These are phyloP conservation scores for Colletotrichum filicis DNA, from an alignment of 2,329 filamentous ascomycete genomes.

Conservation along the genomic window DNA sequence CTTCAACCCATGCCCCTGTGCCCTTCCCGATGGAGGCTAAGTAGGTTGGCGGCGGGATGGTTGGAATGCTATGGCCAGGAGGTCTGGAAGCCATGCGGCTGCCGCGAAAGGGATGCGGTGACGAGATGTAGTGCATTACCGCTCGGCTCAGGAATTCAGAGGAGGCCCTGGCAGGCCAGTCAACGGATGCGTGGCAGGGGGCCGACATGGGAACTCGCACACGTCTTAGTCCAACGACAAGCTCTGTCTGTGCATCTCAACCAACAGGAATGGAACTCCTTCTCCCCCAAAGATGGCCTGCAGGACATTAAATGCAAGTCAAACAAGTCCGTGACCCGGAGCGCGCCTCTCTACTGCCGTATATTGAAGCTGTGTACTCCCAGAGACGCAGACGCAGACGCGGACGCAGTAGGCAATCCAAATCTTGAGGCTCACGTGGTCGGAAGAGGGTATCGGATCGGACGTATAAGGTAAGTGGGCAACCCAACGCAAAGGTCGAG, in stretches of 20 bases:
- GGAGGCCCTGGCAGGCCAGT: slow-evolving; percentile 14
- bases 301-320: slow-evolving; percentile 32
- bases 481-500: slow-evolving; percentile 24
- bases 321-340: slow-evolving; percentile 25
- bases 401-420: neutral
- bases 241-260: slow-evolving; percentile 32
- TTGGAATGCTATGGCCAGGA: slow-evolving; percentile 12
- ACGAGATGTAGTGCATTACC: slow-evolving; percentile 33
- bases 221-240: slow-evolving; percentile 27
- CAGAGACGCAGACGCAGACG: neutral
- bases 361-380: neutral
- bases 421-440: slow-evolving; percentile 30
- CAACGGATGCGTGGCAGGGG: slow-evolving; percentile 19
- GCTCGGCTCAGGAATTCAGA: slow-evolving; percentile 31
- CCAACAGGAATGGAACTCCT: slow-evolving; percentile 33
- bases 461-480: slow-evolving; percentile 28
- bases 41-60: slow-evolving; percentile 19
- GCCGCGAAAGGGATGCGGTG: slow-evolving; percentile 25
- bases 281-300: slow-evolving; percentile 19
- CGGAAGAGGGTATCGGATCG: slow-evolving; percentile 14
- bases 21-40: slow-evolving; percentile 10
- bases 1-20: slow-evolving; percentile 3
- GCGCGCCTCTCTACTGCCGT: neutral
- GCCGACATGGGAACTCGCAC: slow-evolving; percentile 24
- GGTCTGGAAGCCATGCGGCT: slow-evolving; percentile 24